Base-by-base conservation (phyloP, 495 filamentous ascomycete genomes). In the Margaritispora aquatica region DNA sequence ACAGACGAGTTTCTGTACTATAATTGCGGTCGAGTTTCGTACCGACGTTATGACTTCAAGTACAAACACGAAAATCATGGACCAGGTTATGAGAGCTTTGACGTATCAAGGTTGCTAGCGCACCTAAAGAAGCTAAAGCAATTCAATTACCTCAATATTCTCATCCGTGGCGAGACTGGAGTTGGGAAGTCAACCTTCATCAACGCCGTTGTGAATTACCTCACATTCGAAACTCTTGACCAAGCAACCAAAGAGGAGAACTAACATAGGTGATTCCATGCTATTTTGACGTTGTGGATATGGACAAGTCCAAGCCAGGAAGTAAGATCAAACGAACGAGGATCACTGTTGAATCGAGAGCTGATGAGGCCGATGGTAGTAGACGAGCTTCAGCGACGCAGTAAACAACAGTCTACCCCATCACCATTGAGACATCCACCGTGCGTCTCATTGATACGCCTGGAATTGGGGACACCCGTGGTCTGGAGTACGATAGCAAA, bases 141-240 rank as follows among this genome's bases (percentile, higher is more conserved):
- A n/a, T 58, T 60, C 21, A 63, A 72, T 1, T 57, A 70, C 2
- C 23, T 74, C 22, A 78, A 79, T 60, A 70, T 79, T 23, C 60
- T 79, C 19, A 73, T 79, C 19, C 64, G 77, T 2, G 76, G 76
- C 1, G 74, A 75, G 51, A 75, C 70, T 0, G 75, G 75, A 1
- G 74, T 76, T 1, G 73, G 75, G 0, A 77, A 75, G 58, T 75
- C 74, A 3, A 77, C 75, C 0, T 78, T 69, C 57, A 77, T 77
- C 62, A 78, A 78, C 50, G 73, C 73, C 0, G 75, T 77, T 29
- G 69, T 71, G 61, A 78, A 78, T 48, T 78, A 78, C 51, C 58
- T 78, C 1, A 63, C 61, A 0, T 72, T 61, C 46, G 66, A 68
- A 0, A 62, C 67, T 1, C 66, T 78, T 21, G 68, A 71, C 21